Base-by-base conservation (phyloP, 2,329 filamentous ascomycete species). In the Cadophora sp. region DNA sequence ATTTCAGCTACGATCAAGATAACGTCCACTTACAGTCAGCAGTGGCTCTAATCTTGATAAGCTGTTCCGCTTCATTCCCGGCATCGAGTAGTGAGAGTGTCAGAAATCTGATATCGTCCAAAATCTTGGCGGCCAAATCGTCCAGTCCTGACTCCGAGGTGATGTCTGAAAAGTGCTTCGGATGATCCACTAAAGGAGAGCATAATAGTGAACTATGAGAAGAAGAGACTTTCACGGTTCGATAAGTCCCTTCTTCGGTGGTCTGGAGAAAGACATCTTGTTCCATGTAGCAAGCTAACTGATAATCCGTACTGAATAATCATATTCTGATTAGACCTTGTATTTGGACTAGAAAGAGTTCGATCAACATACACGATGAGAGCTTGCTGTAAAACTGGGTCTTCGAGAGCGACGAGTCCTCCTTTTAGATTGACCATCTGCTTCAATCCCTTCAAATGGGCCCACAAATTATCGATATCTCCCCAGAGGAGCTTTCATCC, bases 101-200 rank as follows among this genome's bases (percentile, higher is more conserved):
- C 34, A 61, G 19, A 27, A 61, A 46, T 26, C 58, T 43, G 4
- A 61, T 22, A 61, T 61, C 58, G 14, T 61, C 58, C 31, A 61
- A 11, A 46, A 61, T 26, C 22, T 61, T 31, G 24, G 34, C 37
- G 5, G 58, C 16, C 22, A 29, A 12, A 27, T 22, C 58, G 27
- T 61, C 27, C 37, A 46, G 27, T 6, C 43, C 19, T 11, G 22
- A 48, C 43, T 48, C n/a, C 22, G 43, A 22, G 7, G 19, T 11
- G 2, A 48, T 4, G 2, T 48, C 43, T 48, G 43, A n/a, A 48
- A 48, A 48, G 19, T 2, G 19, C 19, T 48, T 22, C 19, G 43
- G 19, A 9, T 48, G 6, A 1, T 48, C 43, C 11, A 48, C 43
- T 5, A 48, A 22, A 5, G 43, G 43, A 22, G 43, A 48, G 43